Percentiles rank a stretch among this genome's conserved stretches.
phyloP scores from a whole-genome alignment of 495 filamentous ascomycete species.

The Aspergillus homomorphus region DNA sequence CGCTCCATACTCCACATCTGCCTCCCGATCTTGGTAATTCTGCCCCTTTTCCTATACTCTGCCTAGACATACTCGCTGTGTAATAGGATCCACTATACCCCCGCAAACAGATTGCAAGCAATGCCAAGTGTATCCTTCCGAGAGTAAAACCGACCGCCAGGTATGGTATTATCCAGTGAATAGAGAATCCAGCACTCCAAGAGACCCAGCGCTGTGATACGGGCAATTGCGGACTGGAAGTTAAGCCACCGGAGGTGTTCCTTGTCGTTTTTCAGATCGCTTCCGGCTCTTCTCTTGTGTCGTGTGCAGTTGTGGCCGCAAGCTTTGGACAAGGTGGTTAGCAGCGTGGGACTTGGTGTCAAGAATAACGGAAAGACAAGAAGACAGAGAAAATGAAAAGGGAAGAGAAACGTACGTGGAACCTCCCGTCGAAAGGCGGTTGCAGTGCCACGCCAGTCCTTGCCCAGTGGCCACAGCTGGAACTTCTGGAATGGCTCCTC shows the following conservation, averaged over 20 bases:
- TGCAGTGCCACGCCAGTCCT: not conserved
- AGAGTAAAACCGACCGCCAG: not conserved
- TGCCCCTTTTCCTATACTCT: not conserved
- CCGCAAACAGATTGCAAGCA: not conserved
- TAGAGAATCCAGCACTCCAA: not conserved
- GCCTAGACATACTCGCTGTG: constrained; percentile 1
- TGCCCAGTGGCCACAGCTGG: not conserved
- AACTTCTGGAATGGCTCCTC: not conserved
- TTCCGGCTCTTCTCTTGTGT: too few relatives aligned
- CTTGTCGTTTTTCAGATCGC: not conserved
- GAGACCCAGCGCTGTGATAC: not conserved
- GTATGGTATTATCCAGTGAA: not conserved
- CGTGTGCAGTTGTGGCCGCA: too few relatives aligned
- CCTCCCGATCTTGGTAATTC: not conserved
- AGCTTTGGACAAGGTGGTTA: not conserved
- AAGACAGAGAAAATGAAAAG: not conserved
- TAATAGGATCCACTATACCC: constrained; percentile 2
- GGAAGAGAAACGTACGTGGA: not conserved
- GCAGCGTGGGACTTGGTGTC: not conserved
- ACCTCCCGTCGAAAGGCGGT: not conserved
- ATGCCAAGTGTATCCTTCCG: not conserved
- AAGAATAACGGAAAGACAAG: not conserved
- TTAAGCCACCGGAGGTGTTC: not conserved
- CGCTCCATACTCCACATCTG: constrained; percentile 5
- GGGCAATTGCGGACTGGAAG: constrained; percentile 1